Base-by-base conservation (phyloP, 192 early-diverging fungal species). In the Entophlyctis helioformis region DNA sequence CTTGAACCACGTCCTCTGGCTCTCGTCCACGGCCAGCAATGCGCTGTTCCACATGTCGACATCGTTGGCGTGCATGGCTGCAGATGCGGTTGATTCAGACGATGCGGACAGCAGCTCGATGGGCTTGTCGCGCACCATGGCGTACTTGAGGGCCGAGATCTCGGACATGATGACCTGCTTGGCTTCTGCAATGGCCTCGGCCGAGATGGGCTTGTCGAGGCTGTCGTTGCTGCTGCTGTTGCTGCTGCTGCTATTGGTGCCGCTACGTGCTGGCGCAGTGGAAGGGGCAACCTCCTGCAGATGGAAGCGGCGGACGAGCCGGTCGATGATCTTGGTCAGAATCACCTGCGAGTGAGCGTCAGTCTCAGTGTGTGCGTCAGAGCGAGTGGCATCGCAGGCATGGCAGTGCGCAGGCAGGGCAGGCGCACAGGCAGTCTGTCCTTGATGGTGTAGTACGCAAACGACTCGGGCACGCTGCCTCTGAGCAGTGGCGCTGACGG, bases 361-460 rank as follows among this genome's bases (percentile, higher is more conserved):
- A 9, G n/a, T 35, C 10, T 11, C 10, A 9, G n/a, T 35, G 33
- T 35, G 33, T 35, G 33, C 9, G n/a, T n/a, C 33, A 11, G 16
- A 45, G 7, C 13, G 16, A 8, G 23, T 29, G 16, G n/a, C n/a
- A n/a, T n/a, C n/a, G n/a, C n/a, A n/a, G n/a, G n/a, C n/a, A n/a
- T n/a, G n/a, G n/a, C n/a, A n/a, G n/a, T n/a, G n/a, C n/a, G n/a
- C n/a, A n/a, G n/a, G n/a, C n/a, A n/a, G n/a, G n/a, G n/a, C n/a
- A n/a, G n/a, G 18, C 33, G 8, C 18, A 48, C 42, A 3, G 91
- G 91, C 39, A 88, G 72, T 16, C 91, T 72, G 50, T 78, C 68
- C 40, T 72, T 69, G 38, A 84, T 66, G 27, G 86, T 89, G 13
- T 65, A 53, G 53, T 82, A 89, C 0, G 86, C 89, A 56, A 94